Evolutionary conservation across 345 rosid species (phyloP), one percentile per base, ranked within the genome.

Genomic region (Citrus medica): DNA sequence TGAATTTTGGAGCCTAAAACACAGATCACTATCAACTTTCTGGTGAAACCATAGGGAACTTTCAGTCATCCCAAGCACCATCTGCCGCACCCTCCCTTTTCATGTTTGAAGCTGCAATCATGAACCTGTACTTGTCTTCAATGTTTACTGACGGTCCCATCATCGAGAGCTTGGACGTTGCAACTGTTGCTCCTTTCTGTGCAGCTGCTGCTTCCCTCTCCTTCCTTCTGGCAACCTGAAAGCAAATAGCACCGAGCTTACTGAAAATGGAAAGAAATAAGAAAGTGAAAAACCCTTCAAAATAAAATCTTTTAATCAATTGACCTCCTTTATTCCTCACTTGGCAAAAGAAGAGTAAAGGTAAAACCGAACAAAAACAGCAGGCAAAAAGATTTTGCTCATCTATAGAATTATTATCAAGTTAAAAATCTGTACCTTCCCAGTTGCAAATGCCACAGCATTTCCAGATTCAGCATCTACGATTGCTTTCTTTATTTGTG

Each of bases 31-130:
- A 22, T 46, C 73, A 64, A 59, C 73, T 63, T 73, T 64, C 16
- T 56, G 21, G 55, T 66, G 75, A 56, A 51, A 75, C 67, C 24
- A 40, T 8, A 25, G 51, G 4, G 53, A 51, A 12, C 13, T 70
- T 35, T 59, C 66, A 82, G 65, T 85, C 87, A 75, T 82, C 87
- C 85, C 85, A 85, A 32, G 84, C 87, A 62, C 87, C 80, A 78
- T 85, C 87, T 35, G 87, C 87, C 2, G 80, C 78, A 71, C 87
- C 87, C 68, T 74, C 82, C 40, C 74, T 69, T 72, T 75, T 80
- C 51, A 75, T 76, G 61, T 33, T 70, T 55, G 85, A 71, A 33
- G 82, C 69, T 10, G 85, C 80, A 63, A 82, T 69, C 87, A 85
- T 85, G 73, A 82, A 85, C 73, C 74, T 82, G 65, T 85, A 85